phyloP scores from a whole-genome alignment of 2,329 filamentous ascomycete species.

The Mollisia scopiformis region DNA sequence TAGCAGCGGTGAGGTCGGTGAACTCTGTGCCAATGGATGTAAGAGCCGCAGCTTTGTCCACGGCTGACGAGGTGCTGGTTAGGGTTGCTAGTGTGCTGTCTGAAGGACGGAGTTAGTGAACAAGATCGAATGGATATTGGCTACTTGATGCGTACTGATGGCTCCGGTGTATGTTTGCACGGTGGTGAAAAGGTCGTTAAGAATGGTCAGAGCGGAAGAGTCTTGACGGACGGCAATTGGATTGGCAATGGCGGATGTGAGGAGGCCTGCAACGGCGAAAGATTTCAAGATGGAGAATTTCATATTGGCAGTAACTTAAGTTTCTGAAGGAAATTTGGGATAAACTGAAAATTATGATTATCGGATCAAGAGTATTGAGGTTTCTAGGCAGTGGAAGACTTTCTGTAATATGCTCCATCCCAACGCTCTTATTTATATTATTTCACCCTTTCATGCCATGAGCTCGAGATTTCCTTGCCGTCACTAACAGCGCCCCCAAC shows the following conservation, averaged over 20 bases:
- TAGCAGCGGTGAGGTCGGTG: not conserved
- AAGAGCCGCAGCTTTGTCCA: not conserved
- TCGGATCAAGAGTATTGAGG: not conserved
- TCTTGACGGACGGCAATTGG: constrained; percentile 1
- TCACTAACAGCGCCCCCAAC: not conserved
- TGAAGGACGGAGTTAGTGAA: not conserved
- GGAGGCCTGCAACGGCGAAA: not conserved
- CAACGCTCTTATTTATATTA: not conserved
- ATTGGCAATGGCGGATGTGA: not conserved
- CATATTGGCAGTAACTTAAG: not conserved
- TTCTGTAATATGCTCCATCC: not conserved
- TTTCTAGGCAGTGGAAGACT: not conserved
- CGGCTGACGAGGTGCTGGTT: not conserved
- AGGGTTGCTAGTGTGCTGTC: constrained; percentile 1
- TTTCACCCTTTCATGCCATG: not conserved
- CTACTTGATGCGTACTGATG: not conserved
- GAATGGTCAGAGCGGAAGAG: not conserved
- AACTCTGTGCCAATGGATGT: constrained; percentile 1
- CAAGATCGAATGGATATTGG: not conserved
- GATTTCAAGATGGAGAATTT: not conserved
- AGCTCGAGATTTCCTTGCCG: not conserved
- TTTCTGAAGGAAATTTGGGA: not conserved
- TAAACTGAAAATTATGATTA: not conserved
- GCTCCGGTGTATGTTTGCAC: constrained; percentile 3
- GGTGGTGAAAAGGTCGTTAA: not conserved